phyloP scores from a whole-genome alignment of 2,329 filamentous ascomycete genomes.

The Knoxdaviesia capensis region DNA sequence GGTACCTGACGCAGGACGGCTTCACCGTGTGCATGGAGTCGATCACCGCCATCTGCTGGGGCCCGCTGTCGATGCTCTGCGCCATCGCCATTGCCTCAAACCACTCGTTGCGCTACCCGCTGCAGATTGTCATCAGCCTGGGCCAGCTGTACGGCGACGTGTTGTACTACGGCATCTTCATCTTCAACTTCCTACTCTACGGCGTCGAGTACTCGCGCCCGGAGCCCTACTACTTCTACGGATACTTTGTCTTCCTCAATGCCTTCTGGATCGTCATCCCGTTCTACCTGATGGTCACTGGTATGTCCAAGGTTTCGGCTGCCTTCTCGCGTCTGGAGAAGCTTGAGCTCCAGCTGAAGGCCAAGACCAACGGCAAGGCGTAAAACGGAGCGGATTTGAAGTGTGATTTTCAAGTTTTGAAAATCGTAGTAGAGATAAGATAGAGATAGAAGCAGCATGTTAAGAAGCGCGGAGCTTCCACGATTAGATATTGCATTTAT shows the following conservation, averaged over 20 bases:
- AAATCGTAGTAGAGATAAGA: too few relatives aligned
- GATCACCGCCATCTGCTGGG: conserved; percentile 30
- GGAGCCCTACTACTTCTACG: conserved; percentile 30
- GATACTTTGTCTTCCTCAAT: conserved; percentile 31
- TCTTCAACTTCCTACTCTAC: conserved; percentile 19
- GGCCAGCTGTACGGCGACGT: conserved; percentile 31
- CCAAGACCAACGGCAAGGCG: too few relatives aligned
- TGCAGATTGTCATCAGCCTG: conserved; percentile 24
- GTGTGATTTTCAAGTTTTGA: too few relatives aligned
- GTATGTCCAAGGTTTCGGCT: too few relatives aligned
- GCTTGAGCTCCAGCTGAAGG: too few relatives aligned
- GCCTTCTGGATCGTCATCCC: conserved; percentile 33
- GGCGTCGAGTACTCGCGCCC: conserved; percentile 25
- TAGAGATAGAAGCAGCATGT: too few relatives aligned
- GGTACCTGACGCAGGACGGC: conserved; percentile 29
- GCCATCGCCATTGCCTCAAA: conserved; percentile 21
- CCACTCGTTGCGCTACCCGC: conserved; percentile 24
- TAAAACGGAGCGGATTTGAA: too few relatives aligned
- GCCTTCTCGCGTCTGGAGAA: too few relatives aligned
- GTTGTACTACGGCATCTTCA: conserved; percentile 28
- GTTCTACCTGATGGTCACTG: conserved; percentile 9
- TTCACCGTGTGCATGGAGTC: conserved; percentile 37
- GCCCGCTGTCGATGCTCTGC: conserved; percentile 27
- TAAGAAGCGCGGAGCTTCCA: too few relatives aligned
- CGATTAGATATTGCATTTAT: too few relatives aligned